Evolutionary conservation across 2,329 filamentous ascomycete genomes (phyloP).

Genomic region (Periconia sp.): DNA sequence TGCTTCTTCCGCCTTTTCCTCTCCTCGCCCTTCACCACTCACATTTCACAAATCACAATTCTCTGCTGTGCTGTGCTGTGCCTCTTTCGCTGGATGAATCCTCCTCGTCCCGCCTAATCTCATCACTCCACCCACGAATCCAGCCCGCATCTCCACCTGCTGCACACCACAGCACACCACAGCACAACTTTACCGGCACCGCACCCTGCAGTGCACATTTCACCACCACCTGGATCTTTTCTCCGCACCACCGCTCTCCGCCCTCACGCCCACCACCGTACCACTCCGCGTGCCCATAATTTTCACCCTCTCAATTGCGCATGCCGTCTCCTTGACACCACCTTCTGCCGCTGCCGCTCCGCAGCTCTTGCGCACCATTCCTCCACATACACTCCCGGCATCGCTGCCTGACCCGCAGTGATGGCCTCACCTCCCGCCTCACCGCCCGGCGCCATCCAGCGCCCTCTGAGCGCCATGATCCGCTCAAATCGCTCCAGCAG

Average conservation of each 20-base stretch:
- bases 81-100: too few relatives aligned
- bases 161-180: too few relatives aligned
- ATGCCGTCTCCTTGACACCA: conserved; percentile 3
- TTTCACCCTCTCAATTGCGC: neutral
- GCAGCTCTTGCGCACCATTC: conserved; percentile 14
- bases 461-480: conserved; percentile 81
- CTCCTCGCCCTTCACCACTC: too few relatives aligned
- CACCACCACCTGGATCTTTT: neutral
- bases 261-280: neutral
- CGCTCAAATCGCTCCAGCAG: conserved; percentile 77
- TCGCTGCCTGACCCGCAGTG: conserved; percentile 24
- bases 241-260: neutral
- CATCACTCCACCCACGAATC: too few relatives aligned
- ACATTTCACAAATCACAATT: too few relatives aligned
- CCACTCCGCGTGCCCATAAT: neutral
- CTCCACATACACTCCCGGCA: conserved; percentile 11
- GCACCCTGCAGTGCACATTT: neutral
- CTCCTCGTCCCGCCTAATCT: too few relatives aligned
- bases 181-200: too few relatives aligned
- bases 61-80: too few relatives aligned
- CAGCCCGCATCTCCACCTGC: too few relatives aligned
- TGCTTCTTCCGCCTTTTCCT: too few relatives aligned
- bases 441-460: conserved; percentile 49
- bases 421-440: conserved; percentile 43
- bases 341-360: neutral